Conservation (phyloP, 306 rosid genomes). For the Abrus precatorius region DNA sequence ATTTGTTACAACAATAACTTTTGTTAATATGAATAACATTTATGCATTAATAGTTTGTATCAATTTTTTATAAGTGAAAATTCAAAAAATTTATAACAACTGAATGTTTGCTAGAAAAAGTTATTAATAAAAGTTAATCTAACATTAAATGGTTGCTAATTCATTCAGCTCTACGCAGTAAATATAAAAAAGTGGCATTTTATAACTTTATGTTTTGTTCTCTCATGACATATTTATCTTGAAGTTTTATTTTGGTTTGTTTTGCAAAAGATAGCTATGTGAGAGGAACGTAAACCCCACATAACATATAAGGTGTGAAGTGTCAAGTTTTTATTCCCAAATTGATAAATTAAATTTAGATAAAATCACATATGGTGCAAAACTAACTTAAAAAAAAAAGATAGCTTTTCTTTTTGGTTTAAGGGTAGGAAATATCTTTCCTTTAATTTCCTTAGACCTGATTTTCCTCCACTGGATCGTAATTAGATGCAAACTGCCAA, state of each 20-base stretch:
- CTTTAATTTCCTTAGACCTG: background rate
- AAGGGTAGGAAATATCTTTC: background rate
- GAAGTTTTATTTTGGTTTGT: background rate
- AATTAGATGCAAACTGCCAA: background rate
- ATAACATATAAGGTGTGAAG: background rate
- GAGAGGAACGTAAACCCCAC: background rate
- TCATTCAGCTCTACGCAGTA: too few species aligned
- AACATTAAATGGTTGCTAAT: too few species aligned
- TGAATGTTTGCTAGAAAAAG: too few species aligned
- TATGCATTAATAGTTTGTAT: too few species aligned
- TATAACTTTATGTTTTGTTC: background rate
- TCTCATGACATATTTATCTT: background rate
- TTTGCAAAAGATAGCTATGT: background rate
- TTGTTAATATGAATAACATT: too few species aligned
- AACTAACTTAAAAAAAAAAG: background rate
- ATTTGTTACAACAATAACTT: too few species aligned
- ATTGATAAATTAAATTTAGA: background rate
- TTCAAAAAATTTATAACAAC: too few species aligned
- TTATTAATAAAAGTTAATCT: too few species aligned
- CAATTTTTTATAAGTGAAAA: too few species aligned
- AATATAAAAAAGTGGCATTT: too few species aligned
- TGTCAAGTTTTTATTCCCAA: background rate
- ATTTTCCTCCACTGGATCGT: background rate
- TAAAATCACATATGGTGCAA: background rate
- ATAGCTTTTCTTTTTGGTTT: background rate